A percentile compares a stretch with the other conserved stretches of the same genome.
phyloP scores from a whole-genome alignment of 1,139 yeast genomes.

The Lodderomyces margitis region DNA sequence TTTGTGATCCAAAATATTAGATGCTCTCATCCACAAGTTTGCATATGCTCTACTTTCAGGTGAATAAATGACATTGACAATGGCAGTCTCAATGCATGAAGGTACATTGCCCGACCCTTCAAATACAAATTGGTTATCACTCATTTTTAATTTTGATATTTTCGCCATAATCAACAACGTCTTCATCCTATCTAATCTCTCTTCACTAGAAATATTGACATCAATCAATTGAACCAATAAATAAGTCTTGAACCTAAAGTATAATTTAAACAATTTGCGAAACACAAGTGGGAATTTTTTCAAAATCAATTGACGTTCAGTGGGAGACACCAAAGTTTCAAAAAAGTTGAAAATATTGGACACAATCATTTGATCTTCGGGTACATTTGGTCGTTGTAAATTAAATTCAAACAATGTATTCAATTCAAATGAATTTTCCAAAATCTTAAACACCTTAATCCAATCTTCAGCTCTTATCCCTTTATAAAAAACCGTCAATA shows the following conservation, averaged over 20 bases:
- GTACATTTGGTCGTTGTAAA: conserved; percentile 28
- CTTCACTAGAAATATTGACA: conserved; percentile 49
- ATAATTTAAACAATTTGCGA: conserved; percentile 63
- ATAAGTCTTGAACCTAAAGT: conserved; percentile 64
- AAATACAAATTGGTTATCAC: conserved; percentile 55
- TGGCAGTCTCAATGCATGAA: conserved; percentile 80
- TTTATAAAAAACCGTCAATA: conserved; percentile 58
- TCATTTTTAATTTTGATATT: conserved; percentile 69
- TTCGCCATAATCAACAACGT: conserved; percentile 67
- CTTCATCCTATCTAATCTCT: conserved; percentile 69
- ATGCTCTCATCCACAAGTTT: conserved; percentile 61
- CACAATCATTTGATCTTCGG: conserved; percentile 48
- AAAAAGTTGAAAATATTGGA: conserved; percentile 73
- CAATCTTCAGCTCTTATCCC: conserved; percentile 72
- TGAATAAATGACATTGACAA: conserved; percentile 69
- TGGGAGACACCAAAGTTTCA: conserved; percentile 50
- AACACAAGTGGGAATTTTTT: conserved; percentile 68
- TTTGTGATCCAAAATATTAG: conserved; percentile 26
- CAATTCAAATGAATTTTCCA: conserved; percentile 61
- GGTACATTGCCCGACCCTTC: conserved; percentile 60
- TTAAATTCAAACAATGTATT: conserved; percentile 61
- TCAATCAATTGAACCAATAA: conserved; percentile 68
- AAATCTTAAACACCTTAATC: conserved; percentile 69
- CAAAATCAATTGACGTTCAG: conserved; percentile 43
- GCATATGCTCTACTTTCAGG: conserved; percentile 78